Evolutionary conservation across 768 basidiomycete species (phyloP), one percentile per base, ranked within the genome.

Genomic region (Termitomyces sp.): DNA sequence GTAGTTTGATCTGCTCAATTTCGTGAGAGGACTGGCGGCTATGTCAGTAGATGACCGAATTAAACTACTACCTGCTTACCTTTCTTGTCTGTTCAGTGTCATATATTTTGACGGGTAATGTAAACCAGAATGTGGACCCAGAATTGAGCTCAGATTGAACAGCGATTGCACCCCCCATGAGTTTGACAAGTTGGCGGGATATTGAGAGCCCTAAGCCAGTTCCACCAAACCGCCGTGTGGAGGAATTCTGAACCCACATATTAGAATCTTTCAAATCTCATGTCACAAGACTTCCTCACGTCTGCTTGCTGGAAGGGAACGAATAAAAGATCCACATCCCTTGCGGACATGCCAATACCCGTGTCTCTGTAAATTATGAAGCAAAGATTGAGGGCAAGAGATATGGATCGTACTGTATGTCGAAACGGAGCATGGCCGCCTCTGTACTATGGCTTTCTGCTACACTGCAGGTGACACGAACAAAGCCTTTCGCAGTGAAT

Each of bases 291-390:
- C 15, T 22, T 39, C 8, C 73, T 66, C 62, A 79, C 79, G 64
- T 90, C 90, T 11, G 88, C 89, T 73, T 91, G 90, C 64, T 88
- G 87, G 65, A 91, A 91, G 9, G 89, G 89, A 20, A 87, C 83
- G 64, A 90, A 91, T 4, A 91, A 73, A 8, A 84, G 77, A 52
- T 87, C 85, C 3, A 87, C 83, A 62, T 90, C 89, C 61, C 81
- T 85, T 7, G 83, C 76, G 7, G 87, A 82, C 57, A 91, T 73
- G 1, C 89, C 89, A 45, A 90, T 90, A 3, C 90, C 89, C 6
- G 87, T 87, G 68, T 91, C 90, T 67, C 85, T 88, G 63, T 24
- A 51, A 46, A 40, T 51, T 61, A 15, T 67, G 39, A 28, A 59
- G 44, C 35, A 53, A 55, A 9, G 2, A 15, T 32, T 16, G 16